Base-by-base conservation (phyloP, 306 rosid species). In the Glycine tomentella region DNA sequence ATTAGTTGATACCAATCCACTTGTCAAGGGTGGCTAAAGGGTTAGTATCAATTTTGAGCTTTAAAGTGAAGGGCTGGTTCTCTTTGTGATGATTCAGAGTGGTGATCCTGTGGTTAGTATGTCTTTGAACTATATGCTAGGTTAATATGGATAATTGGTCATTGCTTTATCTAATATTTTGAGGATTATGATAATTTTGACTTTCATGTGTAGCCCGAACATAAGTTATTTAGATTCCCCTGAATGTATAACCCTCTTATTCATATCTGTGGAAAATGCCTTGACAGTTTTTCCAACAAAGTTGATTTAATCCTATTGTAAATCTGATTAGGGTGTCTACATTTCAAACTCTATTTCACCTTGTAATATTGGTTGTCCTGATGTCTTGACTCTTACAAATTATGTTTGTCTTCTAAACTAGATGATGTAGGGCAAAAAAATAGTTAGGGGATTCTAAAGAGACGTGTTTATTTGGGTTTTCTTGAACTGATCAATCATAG, bases 201-300 rank as follows among this genome's bases (percentile, higher is more conserved):
- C 31, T 25, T 25, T 25, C 46, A 78, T n/a, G 49, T 67, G 34
- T 55, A 20, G 38, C 38, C 62, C 4, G 0, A 42, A 68, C 12
- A 42, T 38, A 14, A 44, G 68, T 13, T 55, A 44, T 25, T 42
- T 78, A 10, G 16, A 78, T 44, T 57, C 56, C 55, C 64, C n/a
- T 12, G 62, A 79, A 64, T 36, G 20, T 36, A 34, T 64, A 63
- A 34, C 48, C 20, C 48, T 13, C 48, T 64, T 10, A 44, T 25
- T 69, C 12, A 11, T 65, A 51, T 66, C 17, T 56, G 14, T 79
- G 70, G 61, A 69, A 57, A 53, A 57, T 44, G 11, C 62, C 57
- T 69, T 0, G 33, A 25, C 34, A 6, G 42, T 20, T 52, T 36
- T 38, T 65, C 40, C 17, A 55, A 53, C 8, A 40, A 42, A 12